Conservation (phyloP, 129 eudicot species). For the Escallonia herrerae region DNA sequence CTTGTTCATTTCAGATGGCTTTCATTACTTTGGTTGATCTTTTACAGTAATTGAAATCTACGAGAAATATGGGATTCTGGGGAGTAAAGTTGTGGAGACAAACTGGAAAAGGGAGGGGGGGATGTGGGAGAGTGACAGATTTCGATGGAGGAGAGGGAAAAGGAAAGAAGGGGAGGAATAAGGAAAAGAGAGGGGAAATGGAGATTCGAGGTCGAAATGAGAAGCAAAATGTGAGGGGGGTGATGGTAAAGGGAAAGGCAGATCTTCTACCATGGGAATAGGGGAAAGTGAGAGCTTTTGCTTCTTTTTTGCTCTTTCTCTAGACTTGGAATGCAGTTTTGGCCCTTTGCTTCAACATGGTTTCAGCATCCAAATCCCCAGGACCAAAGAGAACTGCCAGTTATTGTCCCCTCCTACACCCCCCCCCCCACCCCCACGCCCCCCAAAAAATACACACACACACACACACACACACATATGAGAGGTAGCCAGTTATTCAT, state of each 20-base stretch:
- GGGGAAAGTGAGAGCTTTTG: conserved; percentile 38
- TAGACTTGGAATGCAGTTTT: conserved; percentile 6
- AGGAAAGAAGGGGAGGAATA: not conserved
- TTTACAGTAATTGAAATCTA: no score
- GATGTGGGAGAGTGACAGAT: conserved; percentile 18
- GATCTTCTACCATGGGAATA: conserved; percentile 41
- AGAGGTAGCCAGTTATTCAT: no score
- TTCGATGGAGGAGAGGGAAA: conserved; percentile 20
- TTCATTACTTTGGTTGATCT: no score
- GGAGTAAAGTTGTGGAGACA: conserved; percentile 26
- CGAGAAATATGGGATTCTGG: conserved; percentile 12
- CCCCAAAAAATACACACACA: no score
- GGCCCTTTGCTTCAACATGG: conserved; percentile 20
- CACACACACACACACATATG: no score
- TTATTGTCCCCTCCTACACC: no score
- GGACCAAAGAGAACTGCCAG: conserved; percentile 14
- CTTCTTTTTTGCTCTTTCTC: conserved; percentile 16
- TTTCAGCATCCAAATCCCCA: conserved; percentile 28
- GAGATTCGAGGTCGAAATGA: conserved; percentile 30
- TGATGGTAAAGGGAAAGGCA: conserved; percentile 8
- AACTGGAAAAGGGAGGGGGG: conserved; percentile 32
- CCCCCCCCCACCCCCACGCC: not conserved
- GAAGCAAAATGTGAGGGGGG: conserved; percentile 13
- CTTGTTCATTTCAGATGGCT: no score
- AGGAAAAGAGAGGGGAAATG: not conserved